Evolutionary conservation across 192 early-diverging fungal species (phyloP), one percentile per base, ranked within the genome.

Genomic region (Podila clonocystis): DNA sequence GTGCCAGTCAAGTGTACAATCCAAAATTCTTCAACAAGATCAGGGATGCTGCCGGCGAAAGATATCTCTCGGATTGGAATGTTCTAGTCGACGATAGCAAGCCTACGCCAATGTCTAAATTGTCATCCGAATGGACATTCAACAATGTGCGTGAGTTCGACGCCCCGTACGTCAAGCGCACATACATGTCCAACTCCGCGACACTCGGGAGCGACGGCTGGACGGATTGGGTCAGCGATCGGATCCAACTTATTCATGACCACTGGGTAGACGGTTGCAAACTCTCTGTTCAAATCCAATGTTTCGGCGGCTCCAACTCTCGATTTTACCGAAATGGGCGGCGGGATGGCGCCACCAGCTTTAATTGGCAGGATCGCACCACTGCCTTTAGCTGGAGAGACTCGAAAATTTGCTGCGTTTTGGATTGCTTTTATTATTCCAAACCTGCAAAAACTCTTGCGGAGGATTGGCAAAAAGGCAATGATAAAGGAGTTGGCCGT

Each of bases 321-420:
- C 62, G 48, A 72, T 55, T 50, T 50, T 55, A 8, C 29, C 41
- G 45, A 45, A 63, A 72, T 19, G 63, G 31, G 5, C n/a, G n/a
- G n/a, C n/a, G n/a, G n/a, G n/a, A n/a, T n/a, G n/a, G n/a, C n/a
- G n/a, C n/a, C n/a, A n/a, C n/a, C n/a, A n/a, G n/a, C n/a, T n/a
- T n/a, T n/a, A n/a, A n/a, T n/a, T n/a, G n/a, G n/a, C 31, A 33
- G 4, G 55, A 55, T 26, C 36, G 62, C 38, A 3, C 45, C 62
- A 72, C 49, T 0, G 63, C 62, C 17, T 34, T 63, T 30, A 72
- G 62, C 63, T 72, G 70, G 70, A 2, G 70, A 45, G 70, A 72
- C 70, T 28, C 62, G 20, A 2, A 8, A 48, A 12, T 72, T 72
- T 9, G 0, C 48, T 64, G 34, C 22, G 63, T 30, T 28, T 7